Base-by-base conservation (phyloP, 345 rosid species). In the Salix purpurea region DNA sequence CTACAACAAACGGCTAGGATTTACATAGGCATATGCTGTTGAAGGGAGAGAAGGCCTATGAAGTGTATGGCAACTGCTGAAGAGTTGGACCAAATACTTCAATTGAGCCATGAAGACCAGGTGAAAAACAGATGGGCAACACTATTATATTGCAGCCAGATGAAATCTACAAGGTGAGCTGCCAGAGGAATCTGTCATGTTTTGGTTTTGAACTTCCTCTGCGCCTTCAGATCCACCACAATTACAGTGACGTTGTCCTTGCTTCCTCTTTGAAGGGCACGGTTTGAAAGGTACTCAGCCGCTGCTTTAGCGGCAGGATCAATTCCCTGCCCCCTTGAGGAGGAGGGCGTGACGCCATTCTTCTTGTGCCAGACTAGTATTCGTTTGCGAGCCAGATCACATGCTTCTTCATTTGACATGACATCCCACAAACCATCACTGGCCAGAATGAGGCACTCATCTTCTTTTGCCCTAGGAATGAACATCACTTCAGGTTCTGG, bases 371-470 rank as follows among this genome's bases (percentile, higher is more conserved):
- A 96, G 36, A 86, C 73, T 44, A 90, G 93, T 76, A 96, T 90
- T 67, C 96, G 86, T 80, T 79, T 93, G 65, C 98, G 85, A 7
- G 98, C 99, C 70, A 96, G 71, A 69, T 96, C 98, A 56, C 96
- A 93, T 42, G 85, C 99, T 82, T 96, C 99, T 83, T 96, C 96
- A 66, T 93, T 96, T 23, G 87, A 79, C 94, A 93, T 90, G 68
- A 96, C 98, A 82, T 95, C 99, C 99, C 99, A 95, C 70, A 93
- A 81, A 44, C 99, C 99, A 26, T 95, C 99, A 26, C 99, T 93
- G 2, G 97, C 98, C 70, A 93, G 81, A 81, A 93, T 78, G 24
- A 96, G 91, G 86, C 98, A 93, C 67, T 93, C 97, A 36, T 96
- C 99, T 74, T 93, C 99, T 87, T 88, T 93, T 28, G 89, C 89